A percentile compares a stretch with the other conserved stretches of the same genome.
These are phyloP conservation scores for Pseudocercospora pini-densiflorae DNA, from an alignment of 2,329 filamentous ascomycete species.

Conservation along the genomic window DNA sequence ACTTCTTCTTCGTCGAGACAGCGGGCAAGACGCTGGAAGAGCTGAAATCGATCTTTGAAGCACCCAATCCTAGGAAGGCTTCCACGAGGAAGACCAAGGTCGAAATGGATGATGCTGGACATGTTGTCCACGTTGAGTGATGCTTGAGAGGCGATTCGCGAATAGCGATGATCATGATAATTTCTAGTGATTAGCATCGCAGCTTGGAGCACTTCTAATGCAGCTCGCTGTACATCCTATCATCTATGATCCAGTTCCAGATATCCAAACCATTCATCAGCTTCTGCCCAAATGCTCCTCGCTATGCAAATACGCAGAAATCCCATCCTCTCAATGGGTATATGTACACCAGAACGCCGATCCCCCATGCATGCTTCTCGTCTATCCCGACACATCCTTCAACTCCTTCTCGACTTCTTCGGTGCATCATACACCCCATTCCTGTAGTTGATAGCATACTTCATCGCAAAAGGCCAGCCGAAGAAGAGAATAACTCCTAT, in stretches of 20 bases:
- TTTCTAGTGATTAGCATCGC: not conserved
- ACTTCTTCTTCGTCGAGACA: constrained; percentile 47
- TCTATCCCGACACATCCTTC: not conserved
- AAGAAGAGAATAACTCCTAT: constrained; percentile 17
- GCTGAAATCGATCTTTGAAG: constrained; percentile 30
- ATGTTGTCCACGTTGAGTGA: constrained; percentile 29
- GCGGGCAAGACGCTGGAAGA: constrained; percentile 38
- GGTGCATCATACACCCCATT: constrained; percentile 22
- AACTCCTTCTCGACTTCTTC: constrained; percentile 2
- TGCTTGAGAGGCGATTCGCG: not conserved
- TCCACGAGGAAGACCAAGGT: constrained; percentile 37
- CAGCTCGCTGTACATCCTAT: not conserved
- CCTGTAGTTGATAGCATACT: constrained; percentile 14
- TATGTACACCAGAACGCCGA: not conserved
- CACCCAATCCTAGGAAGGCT: constrained; percentile 36
- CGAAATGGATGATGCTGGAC: constrained; percentile 32
- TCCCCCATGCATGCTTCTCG: not conserved
- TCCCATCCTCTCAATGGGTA: not conserved
- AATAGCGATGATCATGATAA: not conserved
- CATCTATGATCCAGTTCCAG: not conserved
- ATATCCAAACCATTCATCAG: not conserved
- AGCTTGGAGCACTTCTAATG: not conserved
- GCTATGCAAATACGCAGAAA: not conserved
- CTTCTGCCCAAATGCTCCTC: not conserved
- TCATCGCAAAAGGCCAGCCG: constrained; percentile 25